Base-by-base conservation (phyloP, 164 flowering plant genomes). In the Magnolia sinica region DNA sequence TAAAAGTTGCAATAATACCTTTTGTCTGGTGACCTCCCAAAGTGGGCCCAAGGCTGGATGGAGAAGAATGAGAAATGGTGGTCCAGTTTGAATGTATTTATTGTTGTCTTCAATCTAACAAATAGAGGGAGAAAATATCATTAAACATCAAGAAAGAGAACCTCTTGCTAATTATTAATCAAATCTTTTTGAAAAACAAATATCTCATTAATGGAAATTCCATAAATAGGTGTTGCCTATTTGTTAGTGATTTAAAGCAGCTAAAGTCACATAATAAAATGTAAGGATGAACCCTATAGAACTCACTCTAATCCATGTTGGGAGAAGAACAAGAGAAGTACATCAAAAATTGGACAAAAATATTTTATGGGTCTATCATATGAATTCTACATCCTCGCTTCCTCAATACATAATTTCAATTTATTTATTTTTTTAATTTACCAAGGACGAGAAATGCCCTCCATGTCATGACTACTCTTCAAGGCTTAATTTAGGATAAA, bases 11-110 rank as follows among this genome's bases (percentile, higher is more conserved):
- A 55, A 55, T 55, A 55, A 16, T 76, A 95, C 99, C 83, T 96
- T 96, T 84, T 93, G 99, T 79, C 92, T 87, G 18, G 90, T 86
- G 79, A 96, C 89, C 84, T 93, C 96, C 99, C 98, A 96, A 76
- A 93, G 89, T 50, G 97, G 97, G 24, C 99, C 99, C 72, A 96
- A 87, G 76, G 98, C 96, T 81, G 99, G 99, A 85, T 96, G 97
- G 27, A 96, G 91, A 77, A 93, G 85, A 72, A 96, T 86, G 55
- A 96, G 86, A 81, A 83, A 93, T 64, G 99, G 98, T 37, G 98
- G 99, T 80, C 90, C 95, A 85, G 89, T 87, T 70, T 87, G 81
- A 65, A 80, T 74, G 81, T 96, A 93, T 22, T 82, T 83, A 31
- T 83, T 86, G 78, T 93, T 93, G 76, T 83, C 84, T 83, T 84